These are phyloP conservation scores for Hirsutella rhossiliensis DNA, from an alignment of 2,329 filamentous ascomycete species.

Conservation along the genomic window DNA sequence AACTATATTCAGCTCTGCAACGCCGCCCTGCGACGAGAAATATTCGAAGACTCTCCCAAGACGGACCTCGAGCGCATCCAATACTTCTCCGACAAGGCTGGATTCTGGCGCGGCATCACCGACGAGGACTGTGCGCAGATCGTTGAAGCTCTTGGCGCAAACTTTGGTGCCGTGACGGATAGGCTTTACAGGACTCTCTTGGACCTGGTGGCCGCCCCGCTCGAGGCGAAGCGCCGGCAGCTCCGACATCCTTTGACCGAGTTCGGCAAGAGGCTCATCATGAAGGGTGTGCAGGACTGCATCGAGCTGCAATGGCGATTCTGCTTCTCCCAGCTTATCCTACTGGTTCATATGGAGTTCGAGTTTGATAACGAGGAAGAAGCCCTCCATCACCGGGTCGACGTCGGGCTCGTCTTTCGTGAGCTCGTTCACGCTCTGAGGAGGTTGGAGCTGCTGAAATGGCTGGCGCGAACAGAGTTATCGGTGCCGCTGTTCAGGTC, in stretches of 20 bases:
- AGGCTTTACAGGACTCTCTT: conserved; percentile 41
- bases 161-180: conserved; percentile 45
- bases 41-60: conserved; percentile 61
- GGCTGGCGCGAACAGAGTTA: conserved; percentile 51
- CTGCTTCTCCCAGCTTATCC: conserved; percentile 69
- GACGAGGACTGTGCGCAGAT: conserved; percentile 69
- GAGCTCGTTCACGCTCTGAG: conserved; percentile 59
- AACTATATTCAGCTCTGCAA: conserved; percentile 57
- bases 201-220: conserved; percentile 30
- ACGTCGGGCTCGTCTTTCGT: conserved; percentile 58
- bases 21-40: conserved; percentile 55
- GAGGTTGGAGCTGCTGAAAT: conserved; percentile 61
- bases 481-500: conserved; percentile 32
- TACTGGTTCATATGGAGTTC: conserved; percentile 77
- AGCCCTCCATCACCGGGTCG: conserved; percentile 44
- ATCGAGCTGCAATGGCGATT: conserved; percentile 61
- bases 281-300: conserved; percentile 69
- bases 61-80: conserved; percentile 65
- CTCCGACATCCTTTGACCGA: conserved; percentile 49
- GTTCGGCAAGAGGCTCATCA: conserved; percentile 63
- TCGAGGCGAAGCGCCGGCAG: conserved; percentile 33
- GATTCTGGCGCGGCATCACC: conserved; percentile 66
- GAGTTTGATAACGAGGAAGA: conserved; percentile 66
- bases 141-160: conserved; percentile 54
- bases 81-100: conserved; percentile 64